phyloP scores from a whole-genome alignment of 2,329 filamentous ascomycete genomes.

The Colletotrichum eremochloae region DNA sequence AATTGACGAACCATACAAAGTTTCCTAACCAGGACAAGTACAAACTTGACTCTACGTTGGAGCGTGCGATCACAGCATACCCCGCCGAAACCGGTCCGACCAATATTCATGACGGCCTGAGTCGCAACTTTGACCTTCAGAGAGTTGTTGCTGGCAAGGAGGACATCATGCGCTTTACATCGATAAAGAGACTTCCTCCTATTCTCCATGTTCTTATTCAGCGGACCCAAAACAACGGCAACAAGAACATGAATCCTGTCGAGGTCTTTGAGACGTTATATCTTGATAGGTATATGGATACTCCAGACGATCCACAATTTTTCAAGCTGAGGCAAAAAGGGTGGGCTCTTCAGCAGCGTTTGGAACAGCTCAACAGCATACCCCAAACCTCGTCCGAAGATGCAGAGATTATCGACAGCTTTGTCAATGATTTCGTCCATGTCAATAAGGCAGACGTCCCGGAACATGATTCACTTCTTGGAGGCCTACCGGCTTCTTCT shows the following conservation, averaged over 20 bases:
- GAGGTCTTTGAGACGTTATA: slow-evolving; percentile 85
- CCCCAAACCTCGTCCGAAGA: slow-evolving; percentile 31
- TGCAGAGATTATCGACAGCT: slow-evolving; percentile 21
- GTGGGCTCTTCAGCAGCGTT: slow-evolving; percentile 79
- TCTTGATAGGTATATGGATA: slow-evolving; percentile 89
- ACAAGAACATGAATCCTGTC: slow-evolving; percentile 83
- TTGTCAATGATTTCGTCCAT: slow-evolving; percentile 28
- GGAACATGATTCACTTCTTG: slow-evolving; percentile 28
- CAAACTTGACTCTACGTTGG: slow-evolving; percentile 60
- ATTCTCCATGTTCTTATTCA: slow-evolving; percentile 92
- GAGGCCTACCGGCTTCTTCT: slow-evolving; percentile 21
- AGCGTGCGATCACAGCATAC: slow-evolving; percentile 73
- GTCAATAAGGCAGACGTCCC: slow-evolving; percentile 13
- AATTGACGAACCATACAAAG: slow-evolving; percentile 71
- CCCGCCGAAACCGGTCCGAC: slow-evolving; percentile 63
- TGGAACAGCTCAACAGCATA: slow-evolving; percentile 62
- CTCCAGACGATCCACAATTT: slow-evolving; percentile 69
- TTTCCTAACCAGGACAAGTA: slow-evolving; percentile 59
- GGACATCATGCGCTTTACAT: slow-evolving; percentile 74
- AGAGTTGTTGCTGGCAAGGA: slow-evolving; percentile 64
- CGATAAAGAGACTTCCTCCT: slow-evolving; percentile 82
- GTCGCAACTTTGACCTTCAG: slow-evolving; percentile 86
- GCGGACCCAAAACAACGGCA: slow-evolving; percentile 79
- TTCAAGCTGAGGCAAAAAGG: slow-evolving; percentile 75
- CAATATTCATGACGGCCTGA: slow-evolving; percentile 86